These are phyloP conservation scores for Neopestalotiopsis sp. DNA, from an alignment of 2,329 filamentous ascomycete species.

Conservation along the genomic window DNA sequence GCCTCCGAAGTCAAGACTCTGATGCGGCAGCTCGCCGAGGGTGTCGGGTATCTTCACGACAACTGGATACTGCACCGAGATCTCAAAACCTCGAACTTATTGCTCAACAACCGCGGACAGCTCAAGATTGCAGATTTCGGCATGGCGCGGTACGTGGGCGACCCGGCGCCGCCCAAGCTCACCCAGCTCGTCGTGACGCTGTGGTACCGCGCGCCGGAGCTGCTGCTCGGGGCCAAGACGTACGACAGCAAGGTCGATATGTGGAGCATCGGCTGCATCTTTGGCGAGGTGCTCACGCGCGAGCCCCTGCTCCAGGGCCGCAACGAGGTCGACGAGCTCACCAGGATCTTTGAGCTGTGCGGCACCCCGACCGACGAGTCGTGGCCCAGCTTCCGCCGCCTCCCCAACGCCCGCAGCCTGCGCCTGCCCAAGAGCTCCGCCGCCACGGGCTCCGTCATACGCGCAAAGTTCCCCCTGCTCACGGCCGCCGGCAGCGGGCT, in stretches of 20 bases:
- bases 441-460: constrained; percentile 60
- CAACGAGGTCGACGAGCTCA: constrained; percentile 91
- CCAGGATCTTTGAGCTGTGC: constrained; percentile 86
- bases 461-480: constrained; percentile 80
- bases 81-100: constrained; percentile 90
- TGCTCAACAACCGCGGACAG: constrained; percentile 92
- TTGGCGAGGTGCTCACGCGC: constrained; percentile 85
- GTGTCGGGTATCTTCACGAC: constrained; percentile 83
- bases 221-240: constrained; percentile 78
- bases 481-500: constrained; percentile 76
- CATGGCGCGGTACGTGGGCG: constrained; percentile 89
- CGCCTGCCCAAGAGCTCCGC: constrained; percentile 62
- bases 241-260: constrained; percentile 86
- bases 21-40: constrained; percentile 79
- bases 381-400: constrained; percentile 86
- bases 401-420: constrained; percentile 85
- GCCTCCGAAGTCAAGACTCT: constrained; percentile 92
- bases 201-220: constrained; percentile 93
- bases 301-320: constrained; percentile 84
- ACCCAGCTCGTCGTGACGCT: constrained; percentile 95
- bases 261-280: constrained; percentile 96
- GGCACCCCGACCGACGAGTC: constrained; percentile 81
- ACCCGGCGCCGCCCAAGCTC: constrained; percentile 74
- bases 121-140: constrained; percentile 98
- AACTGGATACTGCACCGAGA: constrained; percentile 94